Evolutionary conservation across 352 stramenopile species (phyloP).

Genomic region (Phytopythium cucurbitacearum): DNA sequence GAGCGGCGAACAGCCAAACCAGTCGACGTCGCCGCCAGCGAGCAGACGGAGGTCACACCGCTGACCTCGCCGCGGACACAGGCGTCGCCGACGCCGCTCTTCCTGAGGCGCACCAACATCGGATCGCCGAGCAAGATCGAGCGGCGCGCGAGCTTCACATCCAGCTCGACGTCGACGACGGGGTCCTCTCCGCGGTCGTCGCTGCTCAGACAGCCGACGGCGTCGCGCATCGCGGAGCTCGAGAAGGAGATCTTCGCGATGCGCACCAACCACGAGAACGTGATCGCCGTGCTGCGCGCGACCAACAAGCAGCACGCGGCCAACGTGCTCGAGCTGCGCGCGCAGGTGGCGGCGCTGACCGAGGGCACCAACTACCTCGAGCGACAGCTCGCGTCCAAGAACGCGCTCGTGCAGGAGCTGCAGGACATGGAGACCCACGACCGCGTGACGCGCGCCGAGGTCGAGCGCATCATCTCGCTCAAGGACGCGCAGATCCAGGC

Average conservation of each 20-base stretch:
- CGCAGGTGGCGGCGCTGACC: conserved; percentile 51
- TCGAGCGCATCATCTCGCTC: conserved; percentile 42
- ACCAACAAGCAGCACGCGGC: conserved; percentile 67
- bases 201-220: neutral
- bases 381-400: conserved; percentile 54
- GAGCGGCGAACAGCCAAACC: no score
- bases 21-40: neutral
- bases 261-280: conserved; percentile 66
- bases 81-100: conserved; percentile 18
- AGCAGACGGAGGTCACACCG: conserved; percentile 29
- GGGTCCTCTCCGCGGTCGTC: conserved; percentile 12
- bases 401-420: conserved; percentile 42
- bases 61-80: conserved; percentile 18
- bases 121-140: conserved; percentile 20
- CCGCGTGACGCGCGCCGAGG: conserved; percentile 26
- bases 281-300: conserved; percentile 55
- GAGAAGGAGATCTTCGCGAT: conserved; percentile 59
- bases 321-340: conserved; percentile 61
- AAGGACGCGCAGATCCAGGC: conserved; percentile 54
- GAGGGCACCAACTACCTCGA: conserved; percentile 61
- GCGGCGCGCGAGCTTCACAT: conserved; percentile 32
- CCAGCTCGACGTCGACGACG: conserved; percentile 5
- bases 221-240: conserved; percentile 40
- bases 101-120: conserved; percentile 35
- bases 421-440: conserved; percentile 33